Conservation (phyloP, 2,329 filamentous ascomycete species). For the Microsporum ferrugineum region DNA sequence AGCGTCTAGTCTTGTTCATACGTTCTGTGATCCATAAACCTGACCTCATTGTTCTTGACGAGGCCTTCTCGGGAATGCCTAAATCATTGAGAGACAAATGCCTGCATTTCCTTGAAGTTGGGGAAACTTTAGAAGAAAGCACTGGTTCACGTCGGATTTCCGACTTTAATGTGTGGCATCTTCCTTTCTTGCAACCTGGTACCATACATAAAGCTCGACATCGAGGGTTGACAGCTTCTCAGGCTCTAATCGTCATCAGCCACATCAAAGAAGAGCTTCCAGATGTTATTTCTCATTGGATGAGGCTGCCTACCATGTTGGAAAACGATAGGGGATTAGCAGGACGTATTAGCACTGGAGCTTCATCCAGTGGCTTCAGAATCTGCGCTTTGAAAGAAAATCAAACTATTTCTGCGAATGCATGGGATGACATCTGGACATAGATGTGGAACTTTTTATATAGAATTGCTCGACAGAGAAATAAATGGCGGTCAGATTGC, state of each 20-base stretch:
- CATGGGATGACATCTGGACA: slow-evolving; percentile 15
- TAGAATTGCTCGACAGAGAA: neutral
- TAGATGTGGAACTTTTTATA: neutral
- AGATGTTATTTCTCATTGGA: slow-evolving; percentile 67
- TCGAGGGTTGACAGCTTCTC: slow-evolving; percentile 52
- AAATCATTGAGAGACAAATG: slow-evolving; percentile 75
- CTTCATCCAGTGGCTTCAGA: slow-evolving; percentile 4
- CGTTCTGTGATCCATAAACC: slow-evolving; percentile 69
- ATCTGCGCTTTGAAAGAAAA: slow-evolving; percentile 10
- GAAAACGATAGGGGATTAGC: neutral
- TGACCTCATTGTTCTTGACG: slow-evolving; percentile 73
- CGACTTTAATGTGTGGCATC: slow-evolving; percentile 7
- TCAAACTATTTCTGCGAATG: slow-evolving; percentile 8
- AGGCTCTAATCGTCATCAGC: slow-evolving; percentile 84
- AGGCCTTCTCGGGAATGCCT: slow-evolving; percentile 80
- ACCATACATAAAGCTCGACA: slow-evolving; percentile 15
- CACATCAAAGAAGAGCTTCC: slow-evolving; percentile 88
- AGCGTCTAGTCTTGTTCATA: slow-evolving; percentile 75
- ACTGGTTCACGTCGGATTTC: slow-evolving; percentile 12
- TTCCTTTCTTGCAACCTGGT: slow-evolving; percentile 7
- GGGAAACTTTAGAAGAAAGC: slow-evolving; percentile 37
- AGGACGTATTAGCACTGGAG: neutral
- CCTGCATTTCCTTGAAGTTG: slow-evolving; percentile 61
- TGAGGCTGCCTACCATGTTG: slow-evolving; percentile 55
- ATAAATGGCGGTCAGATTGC: neutral